Evolutionary conservation across 73 alveolate genomes (phyloP).

Genomic region (Stentor coeruleus): DNA sequence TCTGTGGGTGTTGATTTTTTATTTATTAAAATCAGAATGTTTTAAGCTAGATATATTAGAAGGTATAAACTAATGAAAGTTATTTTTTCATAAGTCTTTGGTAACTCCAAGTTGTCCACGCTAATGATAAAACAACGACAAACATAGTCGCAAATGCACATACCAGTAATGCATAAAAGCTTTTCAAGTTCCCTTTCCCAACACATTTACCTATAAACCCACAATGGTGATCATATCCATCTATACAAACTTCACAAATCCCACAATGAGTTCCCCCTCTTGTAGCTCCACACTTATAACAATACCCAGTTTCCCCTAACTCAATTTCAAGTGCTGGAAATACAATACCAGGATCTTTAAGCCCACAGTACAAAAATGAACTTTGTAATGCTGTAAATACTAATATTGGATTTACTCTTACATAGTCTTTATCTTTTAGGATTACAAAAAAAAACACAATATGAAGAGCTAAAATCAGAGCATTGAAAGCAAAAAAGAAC

Average conservation of each 20-base stretch:
- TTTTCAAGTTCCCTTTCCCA: conserved; percentile 34
- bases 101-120: neutral
- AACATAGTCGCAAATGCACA: neutral
- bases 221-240: conserved; percentile 41
- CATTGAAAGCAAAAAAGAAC: neutral
- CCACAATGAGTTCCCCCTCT: conserved; percentile 28
- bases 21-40: no score
- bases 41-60: no score
- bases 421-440: neutral
- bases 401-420: neutral
- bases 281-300: neutral
- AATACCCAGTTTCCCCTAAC: no score
- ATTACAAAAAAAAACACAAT: neutral
- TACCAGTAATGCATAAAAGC: neutral
- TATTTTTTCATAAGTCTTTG: no score
- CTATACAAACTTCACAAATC: conserved; percentile 38
- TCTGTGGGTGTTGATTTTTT: no score
- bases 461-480: neutral
- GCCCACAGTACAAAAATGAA: neutral
- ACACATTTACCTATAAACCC: conserved; percentile 43
- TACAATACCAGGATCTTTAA: neutral
- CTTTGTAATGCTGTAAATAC: neutral
- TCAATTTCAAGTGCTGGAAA: neutral
- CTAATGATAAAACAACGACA: neutral
- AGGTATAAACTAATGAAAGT: no score